Evolutionary conservation across 352 stramenopile species (phyloP).

Genomic region (Peronospora farinosa): DNA sequence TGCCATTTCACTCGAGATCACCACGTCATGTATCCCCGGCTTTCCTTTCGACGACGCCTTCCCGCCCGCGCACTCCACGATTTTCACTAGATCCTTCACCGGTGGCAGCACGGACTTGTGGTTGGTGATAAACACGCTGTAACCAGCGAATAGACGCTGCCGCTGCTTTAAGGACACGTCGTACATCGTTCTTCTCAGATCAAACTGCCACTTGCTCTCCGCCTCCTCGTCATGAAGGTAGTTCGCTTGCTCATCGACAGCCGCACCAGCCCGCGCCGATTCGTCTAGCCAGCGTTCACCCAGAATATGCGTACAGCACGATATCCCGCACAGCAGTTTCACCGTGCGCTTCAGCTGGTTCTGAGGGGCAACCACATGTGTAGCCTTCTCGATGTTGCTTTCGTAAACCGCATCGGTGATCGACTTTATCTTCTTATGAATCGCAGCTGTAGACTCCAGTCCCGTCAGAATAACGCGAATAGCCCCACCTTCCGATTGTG

Average conservation of each 20-base stretch:
- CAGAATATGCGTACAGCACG: slow-evolving; percentile 45
- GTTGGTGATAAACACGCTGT: slow-evolving; percentile 41
- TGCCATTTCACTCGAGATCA: slow-evolving; percentile 40
- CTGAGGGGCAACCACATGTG: slow-evolving; percentile 41
- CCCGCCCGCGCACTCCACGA: slow-evolving; percentile 45
- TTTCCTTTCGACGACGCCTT: slow-evolving; percentile 29
- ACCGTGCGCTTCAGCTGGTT: slow-evolving; percentile 49
- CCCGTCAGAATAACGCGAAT: slow-evolving; percentile 47
- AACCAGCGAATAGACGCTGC: slow-evolving; percentile 25
- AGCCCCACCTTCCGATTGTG: slow-evolving; percentile 13
- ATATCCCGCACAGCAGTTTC: slow-evolving; percentile 54
- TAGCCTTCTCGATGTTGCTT: slow-evolving; percentile 36
- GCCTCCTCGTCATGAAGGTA: slow-evolving; percentile 37
- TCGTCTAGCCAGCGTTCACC: slow-evolving; percentile 42
- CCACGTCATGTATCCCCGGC: slow-evolving; percentile 27
- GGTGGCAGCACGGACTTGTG: slow-evolving; percentile 52
- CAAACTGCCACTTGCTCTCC: slow-evolving; percentile 48
- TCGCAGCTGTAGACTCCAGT: slow-evolving; percentile 32
- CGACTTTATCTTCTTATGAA: slow-evolving; percentile 39
- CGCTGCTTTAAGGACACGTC: slow-evolving; percentile 19
- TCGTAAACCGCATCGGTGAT: slow-evolving; percentile 42
- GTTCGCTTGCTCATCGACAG: slow-evolving; percentile 34
- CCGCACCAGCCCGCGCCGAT: slow-evolving; percentile 26
- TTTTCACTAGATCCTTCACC: slow-evolving; percentile 42
- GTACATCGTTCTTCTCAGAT: slow-evolving; percentile 46